Evolutionary conservation across 2,329 filamentous ascomycete species (phyloP).

Genomic region (Talaromyces pinophilus): DNA sequence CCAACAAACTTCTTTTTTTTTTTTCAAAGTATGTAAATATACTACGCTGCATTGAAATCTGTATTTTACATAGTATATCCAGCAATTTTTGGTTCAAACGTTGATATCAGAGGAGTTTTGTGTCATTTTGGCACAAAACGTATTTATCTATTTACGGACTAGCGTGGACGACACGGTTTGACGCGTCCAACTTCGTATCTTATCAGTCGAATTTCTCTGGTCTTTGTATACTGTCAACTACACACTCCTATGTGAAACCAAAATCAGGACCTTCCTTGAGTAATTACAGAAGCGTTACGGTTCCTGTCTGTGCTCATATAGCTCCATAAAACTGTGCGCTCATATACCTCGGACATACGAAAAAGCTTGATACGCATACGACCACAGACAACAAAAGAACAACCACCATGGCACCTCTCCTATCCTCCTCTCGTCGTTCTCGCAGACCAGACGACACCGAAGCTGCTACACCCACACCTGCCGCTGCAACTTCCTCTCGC

Average conservation of each 20-base stretch:
- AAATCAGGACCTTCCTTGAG: not conserved
- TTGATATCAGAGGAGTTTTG: not conserved
- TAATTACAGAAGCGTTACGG: no score
- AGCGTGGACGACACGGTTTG: slow-evolving; percentile 36
- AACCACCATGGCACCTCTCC: slow-evolving; percentile 2
- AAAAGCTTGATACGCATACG: not conserved
- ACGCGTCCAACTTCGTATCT: not conserved
- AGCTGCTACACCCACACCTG: not conserved
- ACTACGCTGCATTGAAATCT: not conserved
- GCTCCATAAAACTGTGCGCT: not conserved
- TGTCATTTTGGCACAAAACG: not conserved
- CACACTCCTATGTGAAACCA: not conserved
- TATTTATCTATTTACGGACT: slow-evolving; percentile 34
- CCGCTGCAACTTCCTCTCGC: not conserved
- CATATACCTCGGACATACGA: not conserved
- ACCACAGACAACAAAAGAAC: slow-evolving; percentile 8
- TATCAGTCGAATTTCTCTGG: not conserved
- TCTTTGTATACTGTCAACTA: not conserved
- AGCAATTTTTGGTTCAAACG: not conserved
- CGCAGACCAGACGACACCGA: not conserved
- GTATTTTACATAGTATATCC: not conserved
- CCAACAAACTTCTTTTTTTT: not conserved
- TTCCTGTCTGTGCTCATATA: not conserved
- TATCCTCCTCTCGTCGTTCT: slow-evolving; percentile 16
- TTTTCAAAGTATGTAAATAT: not conserved